A percentile compares a stretch with the other conserved stretches of the same genome.
These are phyloP conservation scores for Linnemannia elongata DNA, from an alignment of 192 early-diverging fungal genomes.

Conservation along the genomic window DNA sequence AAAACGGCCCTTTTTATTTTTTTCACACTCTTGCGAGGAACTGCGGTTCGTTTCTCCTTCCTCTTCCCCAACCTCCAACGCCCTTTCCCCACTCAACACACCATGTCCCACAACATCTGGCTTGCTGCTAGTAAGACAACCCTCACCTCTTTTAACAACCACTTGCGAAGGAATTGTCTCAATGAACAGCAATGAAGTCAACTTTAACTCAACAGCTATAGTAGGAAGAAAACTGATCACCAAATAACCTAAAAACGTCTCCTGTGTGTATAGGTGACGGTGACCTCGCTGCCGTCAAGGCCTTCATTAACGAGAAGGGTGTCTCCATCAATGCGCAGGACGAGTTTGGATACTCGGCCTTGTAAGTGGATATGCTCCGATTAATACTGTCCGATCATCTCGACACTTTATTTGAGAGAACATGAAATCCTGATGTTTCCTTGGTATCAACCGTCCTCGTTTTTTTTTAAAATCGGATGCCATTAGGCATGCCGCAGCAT, in stretches of 20 bases:
- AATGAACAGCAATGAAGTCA: not conserved
- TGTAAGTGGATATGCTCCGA: slow-evolving; percentile 59
- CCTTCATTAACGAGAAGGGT: slow-evolving; percentile 65
- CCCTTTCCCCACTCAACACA: not conserved
- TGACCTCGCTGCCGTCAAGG: slow-evolving; percentile 51
- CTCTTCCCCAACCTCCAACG: not conserved
- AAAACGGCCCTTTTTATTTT: not conserved
- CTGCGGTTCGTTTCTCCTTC: slow-evolving; percentile 6
- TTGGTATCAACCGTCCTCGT: not conserved
- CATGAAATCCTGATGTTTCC: not conserved
- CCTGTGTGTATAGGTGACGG: slow-evolving; percentile 30
- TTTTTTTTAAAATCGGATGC: not conserved
- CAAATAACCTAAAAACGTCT: not conserved
- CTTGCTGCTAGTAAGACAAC: slow-evolving; percentile 36
- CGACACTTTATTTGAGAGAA: not conserved
- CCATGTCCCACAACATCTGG: slow-evolving; percentile 46
- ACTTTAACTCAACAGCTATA: not conserved
- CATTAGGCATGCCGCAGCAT: slow-evolving; percentile 75
- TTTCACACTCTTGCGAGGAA: not conserved
- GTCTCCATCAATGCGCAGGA: slow-evolving; percentile 77
- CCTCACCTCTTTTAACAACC: not conserved
- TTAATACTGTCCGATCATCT: too few relatives aligned
- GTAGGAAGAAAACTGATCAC: not conserved
- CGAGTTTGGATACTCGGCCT: slow-evolving; percentile 83
- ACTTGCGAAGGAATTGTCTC: not conserved